Evolutionary conservation across 1,284 basidiomycete species (phyloP), one percentile per base, ranked within the genome.

Genomic region (Sphagnurus paluster): DNA sequence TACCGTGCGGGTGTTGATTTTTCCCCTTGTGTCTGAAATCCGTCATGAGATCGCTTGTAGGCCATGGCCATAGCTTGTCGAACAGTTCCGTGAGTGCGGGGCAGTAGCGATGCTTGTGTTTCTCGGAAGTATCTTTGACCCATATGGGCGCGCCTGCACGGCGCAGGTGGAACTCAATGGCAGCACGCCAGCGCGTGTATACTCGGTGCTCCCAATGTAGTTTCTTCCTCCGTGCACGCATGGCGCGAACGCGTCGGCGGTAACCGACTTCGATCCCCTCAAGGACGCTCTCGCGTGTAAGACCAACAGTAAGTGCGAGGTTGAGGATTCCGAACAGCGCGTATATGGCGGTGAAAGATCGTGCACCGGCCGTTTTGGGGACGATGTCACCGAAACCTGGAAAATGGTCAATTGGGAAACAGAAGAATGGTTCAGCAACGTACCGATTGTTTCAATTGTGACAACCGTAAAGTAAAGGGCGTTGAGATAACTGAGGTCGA

Each of bases 351-450:
- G 75, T 69, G 54, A 86, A 85, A 8, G 82, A 55, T 13, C 79
- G 77, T 3, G 77, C 69, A 1, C 70, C 71, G 2, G 75, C 65
- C 1, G 67, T 68, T 5, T 46, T 46, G 0, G 87, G 84, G 3
- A 70, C 63, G 36, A 91, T 82, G 59, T 93, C 90, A 8, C 90
- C 90, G 57, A 92, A 90, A 0, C 90, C 71, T 72, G 43, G 23
- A 29, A 44, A 16, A 33, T 29, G 11, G 8, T 4, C 23, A 20
- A 28, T 28, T 11, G 42, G 16, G 20, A 16, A 17, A 11, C 44
- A 25, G n/a, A 39, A 9, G 28, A 38, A 30, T 25, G 25, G 13
- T 5, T 28, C 25, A 25, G 6, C 10, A n/a, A 53, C 63, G 36
- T 44, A 69, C 71, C 90, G 28, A 92, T 80, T 2, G 85, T 86